A percentile compares a stretch with the other conserved stretches of the same genome.
These are phyloP conservation scores for Ascomycota sp. DNA, from an alignment of 2,329 filamentous ascomycete genomes.

Conservation along the genomic window DNA sequence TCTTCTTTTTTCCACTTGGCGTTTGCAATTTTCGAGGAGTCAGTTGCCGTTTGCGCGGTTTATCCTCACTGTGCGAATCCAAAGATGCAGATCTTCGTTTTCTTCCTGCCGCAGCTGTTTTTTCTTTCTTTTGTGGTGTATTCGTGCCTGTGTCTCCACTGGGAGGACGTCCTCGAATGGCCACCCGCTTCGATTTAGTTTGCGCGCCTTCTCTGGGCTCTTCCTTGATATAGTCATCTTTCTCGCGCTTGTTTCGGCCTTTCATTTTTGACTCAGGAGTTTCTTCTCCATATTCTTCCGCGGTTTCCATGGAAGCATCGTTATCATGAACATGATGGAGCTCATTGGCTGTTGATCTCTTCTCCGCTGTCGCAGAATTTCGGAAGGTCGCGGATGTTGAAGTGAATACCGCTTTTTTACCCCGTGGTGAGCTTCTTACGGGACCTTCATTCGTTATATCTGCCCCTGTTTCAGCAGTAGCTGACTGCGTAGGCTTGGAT, in stretches of 20 bases:
- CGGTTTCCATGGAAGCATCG: constrained; percentile 43
- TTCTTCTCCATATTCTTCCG: constrained; percentile 53
- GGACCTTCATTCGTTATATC: constrained; percentile 20
- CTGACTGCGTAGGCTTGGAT: constrained; percentile 14
- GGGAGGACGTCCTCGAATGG: constrained; percentile 18
- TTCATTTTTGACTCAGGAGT: constrained; percentile 61
- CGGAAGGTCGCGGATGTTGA: constrained; percentile 7
- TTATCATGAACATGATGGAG: constrained; percentile 25
- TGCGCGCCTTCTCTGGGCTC: constrained; percentile 50
- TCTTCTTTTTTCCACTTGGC: constrained; percentile 41
- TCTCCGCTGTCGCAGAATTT: constrained; percentile 16
- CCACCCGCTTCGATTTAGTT: constrained; percentile 38
- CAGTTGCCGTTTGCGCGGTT: constrained; percentile 36
- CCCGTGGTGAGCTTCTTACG: constrained; percentile 32
- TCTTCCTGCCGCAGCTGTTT: constrained; percentile 16
- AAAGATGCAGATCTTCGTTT: constrained; percentile 38
- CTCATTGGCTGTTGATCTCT: constrained; percentile 19
- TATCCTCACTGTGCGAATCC: constrained; percentile 34
- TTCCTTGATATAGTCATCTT: constrained; percentile 57
- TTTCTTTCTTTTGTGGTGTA: constrained; percentile 9
- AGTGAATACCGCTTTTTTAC: constrained; percentile 17
- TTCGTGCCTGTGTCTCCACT: constrained; percentile 5
- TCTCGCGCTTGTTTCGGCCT: constrained; percentile 42
- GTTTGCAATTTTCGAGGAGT: constrained; percentile 37
- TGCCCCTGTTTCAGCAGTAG: constrained; percentile 19